Conservation (phyloP, 768 basidiomycete genomes). For the Trametes cingulata region DNA sequence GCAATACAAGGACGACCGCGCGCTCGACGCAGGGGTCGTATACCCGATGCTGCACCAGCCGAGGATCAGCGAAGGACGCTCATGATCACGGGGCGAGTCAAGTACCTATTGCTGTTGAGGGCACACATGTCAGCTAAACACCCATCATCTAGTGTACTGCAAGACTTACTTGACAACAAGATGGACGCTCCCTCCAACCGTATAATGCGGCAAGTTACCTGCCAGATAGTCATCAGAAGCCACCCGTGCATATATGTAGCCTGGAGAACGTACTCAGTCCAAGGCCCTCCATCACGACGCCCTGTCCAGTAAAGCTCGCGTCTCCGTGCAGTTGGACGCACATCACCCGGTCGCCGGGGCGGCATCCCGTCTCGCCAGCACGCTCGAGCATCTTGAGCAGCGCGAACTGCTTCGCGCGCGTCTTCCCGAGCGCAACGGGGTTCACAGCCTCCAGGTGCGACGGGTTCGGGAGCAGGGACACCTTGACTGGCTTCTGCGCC, state of each 20-base stretch:
- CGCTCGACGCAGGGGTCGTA: constrained; percentile 83
- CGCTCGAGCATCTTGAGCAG: constrained; percentile 64
- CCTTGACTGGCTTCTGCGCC: constrained; percentile 54
- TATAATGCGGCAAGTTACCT: constrained; percentile 91
- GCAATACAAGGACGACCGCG: constrained; percentile 85
- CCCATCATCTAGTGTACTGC: constrained; percentile 25
- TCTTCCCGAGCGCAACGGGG: constrained; percentile 86
- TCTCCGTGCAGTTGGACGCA: constrained; percentile 92
- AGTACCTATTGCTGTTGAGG: constrained; percentile 56
- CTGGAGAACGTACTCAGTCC: constrained; percentile 76
- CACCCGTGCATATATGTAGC: not conserved
- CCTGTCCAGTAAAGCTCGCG: constrained; percentile 89
- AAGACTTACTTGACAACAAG: constrained; percentile 82
- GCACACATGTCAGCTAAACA: not conserved
- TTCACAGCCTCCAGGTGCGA: constrained; percentile 87
- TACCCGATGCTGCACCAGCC: constrained; percentile 74
- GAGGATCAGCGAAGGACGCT: not conserved
- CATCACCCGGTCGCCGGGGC: constrained; percentile 71
- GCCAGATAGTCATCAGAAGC: not conserved
- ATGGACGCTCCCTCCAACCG: constrained; percentile 87
- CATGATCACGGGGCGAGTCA: not conserved
- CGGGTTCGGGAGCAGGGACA: constrained; percentile 79
- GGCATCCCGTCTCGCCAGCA: constrained; percentile 35
- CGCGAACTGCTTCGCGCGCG: constrained; percentile 87
- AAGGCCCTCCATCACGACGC: constrained; percentile 85